Conservation (phyloP, 2,329 filamentous ascomycete genomes). For the Exophiala sp. region DNA sequence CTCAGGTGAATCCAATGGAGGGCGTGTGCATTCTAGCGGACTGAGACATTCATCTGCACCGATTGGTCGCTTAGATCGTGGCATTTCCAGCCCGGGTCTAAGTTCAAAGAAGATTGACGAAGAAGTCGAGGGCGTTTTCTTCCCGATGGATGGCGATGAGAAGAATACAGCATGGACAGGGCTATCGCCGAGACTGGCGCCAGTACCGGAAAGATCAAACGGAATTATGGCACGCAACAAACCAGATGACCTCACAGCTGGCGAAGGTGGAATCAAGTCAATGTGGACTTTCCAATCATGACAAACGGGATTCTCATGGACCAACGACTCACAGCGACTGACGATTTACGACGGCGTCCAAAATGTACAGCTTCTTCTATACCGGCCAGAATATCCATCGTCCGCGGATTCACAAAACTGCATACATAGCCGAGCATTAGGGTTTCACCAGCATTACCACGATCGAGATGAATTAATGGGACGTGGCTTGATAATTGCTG, state of each 20-base stretch:
- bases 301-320: not conserved
- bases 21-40: constrained; percentile 29
- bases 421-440: constrained; percentile 10
- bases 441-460: constrained; percentile 2
- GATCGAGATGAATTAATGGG: not conserved
- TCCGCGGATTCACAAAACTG: constrained; percentile 8
- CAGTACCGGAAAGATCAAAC: constrained; percentile 21
- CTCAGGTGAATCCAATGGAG: constrained; percentile 28
- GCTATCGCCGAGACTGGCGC: constrained; percentile 20
- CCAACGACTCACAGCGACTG: constrained; percentile 10
- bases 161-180: constrained; percentile 30
- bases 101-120: constrained; percentile 47
- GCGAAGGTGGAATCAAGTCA: constrained; percentile 14
- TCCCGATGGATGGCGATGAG: constrained; percentile 52
- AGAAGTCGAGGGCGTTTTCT: constrained; percentile 46
- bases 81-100: constrained; percentile 44
- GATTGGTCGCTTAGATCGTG: constrained; percentile 40
- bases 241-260: constrained; percentile 5
- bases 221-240: constrained; percentile 11
- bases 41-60: constrained; percentile 34
- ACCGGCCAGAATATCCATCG: constrained; percentile 2
- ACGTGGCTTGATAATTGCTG: not conserved
- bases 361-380: constrained; percentile 20
- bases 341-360: constrained; percentile 20
- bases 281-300: constrained; percentile 22